A percentile compares a stretch with the other conserved stretches of the same genome.
Conservation (phyloP, 495 filamentous ascomycete genomes). For the Chaetomium tenue region DNA sequence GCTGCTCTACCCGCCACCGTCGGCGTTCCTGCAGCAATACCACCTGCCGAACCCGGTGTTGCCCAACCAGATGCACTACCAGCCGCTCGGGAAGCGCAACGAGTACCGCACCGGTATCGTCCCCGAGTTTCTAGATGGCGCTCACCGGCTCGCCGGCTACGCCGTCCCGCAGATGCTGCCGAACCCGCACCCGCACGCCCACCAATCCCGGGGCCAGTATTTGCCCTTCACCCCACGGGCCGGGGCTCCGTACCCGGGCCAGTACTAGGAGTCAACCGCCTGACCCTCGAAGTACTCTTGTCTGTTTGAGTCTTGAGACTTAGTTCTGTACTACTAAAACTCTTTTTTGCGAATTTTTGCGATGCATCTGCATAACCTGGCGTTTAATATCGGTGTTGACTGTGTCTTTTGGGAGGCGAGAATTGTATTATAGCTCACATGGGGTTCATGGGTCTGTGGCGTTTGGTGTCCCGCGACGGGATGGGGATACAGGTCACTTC, state of each 20-base stretch:
- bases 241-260: conserved; percentile 8
- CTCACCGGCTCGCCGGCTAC: background rate
- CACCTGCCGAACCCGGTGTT: conserved; percentile 49
- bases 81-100: conserved; percentile 75
- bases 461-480: background rate
- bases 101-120: conserved; percentile 80
- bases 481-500: background rate
- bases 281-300: background rate
- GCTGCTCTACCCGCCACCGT: conserved; percentile 82
- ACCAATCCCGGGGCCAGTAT: conserved; percentile 18
- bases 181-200: conserved; percentile 13
- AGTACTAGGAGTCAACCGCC: background rate
- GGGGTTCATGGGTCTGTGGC: background rate
- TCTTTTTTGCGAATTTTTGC: background rate
- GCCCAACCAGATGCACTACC: conserved; percentile 91
- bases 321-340: conserved; percentile 17
- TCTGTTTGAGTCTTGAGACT: background rate
- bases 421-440: conserved; percentile 9
- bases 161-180: conserved; percentile 23
- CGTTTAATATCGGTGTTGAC: conserved; percentile 16
- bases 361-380: conserved; percentile 28
- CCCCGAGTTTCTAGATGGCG: conserved; percentile 57
- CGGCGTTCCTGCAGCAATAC: conserved; percentile 72
- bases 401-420: background rate
- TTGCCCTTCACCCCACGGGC: background rate